phyloP scores from a whole-genome alignment of 2,329 filamentous ascomycete species.

The Fusarium marasasianum region DNA sequence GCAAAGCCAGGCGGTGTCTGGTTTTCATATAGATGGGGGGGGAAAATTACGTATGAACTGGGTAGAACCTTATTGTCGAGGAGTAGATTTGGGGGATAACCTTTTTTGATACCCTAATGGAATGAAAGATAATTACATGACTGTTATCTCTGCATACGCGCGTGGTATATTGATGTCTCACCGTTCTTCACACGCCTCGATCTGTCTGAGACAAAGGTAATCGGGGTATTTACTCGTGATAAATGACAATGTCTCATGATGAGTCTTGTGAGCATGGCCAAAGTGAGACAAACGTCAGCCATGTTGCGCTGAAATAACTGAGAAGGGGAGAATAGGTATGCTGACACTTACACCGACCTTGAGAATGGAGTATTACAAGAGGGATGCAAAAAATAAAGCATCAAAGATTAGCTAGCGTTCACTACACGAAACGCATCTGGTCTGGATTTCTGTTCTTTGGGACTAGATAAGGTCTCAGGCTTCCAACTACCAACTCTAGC shows the following conservation, averaged over 20 bases:
- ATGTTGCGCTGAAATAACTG: not conserved
- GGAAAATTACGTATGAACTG: constrained; percentile 39
- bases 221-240: not conserved
- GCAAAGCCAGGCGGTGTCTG: constrained; percentile 29
- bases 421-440: not conserved
- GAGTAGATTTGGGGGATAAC: constrained; percentile 33
- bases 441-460: not conserved
- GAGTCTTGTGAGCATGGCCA: not conserved
- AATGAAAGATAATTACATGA: constrained; percentile 34
- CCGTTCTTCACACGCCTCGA: not conserved
- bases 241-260: not conserved
- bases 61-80: constrained; percentile 34
- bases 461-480: not conserved
- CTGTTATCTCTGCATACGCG: not conserved
- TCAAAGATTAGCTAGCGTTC: too few relatives aligned
- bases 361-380: not conserved
- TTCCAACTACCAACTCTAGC: not conserved
- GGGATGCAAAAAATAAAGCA: not conserved
- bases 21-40: constrained; percentile 33
- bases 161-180: not conserved
- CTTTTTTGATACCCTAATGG: constrained; percentile 41
- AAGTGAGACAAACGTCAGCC: not conserved
- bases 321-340: not conserved
- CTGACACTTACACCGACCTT: not conserved
- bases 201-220: constrained; percentile 1